These are phyloP conservation scores for Epichloe hybrida DNA, from an alignment of 2,329 filamentous ascomycete genomes.

Conservation along the genomic window DNA sequence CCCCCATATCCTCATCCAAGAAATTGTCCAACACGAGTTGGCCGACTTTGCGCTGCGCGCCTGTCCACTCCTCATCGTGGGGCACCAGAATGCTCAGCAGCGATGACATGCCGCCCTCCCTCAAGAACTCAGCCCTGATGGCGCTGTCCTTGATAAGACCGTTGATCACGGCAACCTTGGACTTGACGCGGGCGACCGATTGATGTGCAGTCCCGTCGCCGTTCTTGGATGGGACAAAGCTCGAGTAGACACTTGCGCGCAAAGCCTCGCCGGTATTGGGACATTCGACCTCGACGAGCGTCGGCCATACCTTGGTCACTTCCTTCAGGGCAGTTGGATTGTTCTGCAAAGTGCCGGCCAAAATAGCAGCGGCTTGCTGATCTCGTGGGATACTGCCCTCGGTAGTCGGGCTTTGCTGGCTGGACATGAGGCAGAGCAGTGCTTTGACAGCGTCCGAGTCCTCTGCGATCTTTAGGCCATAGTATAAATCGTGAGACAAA, in stretches of 20 bases:
- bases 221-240: slow-evolving; percentile 21
- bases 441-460: slow-evolving; percentile 37
- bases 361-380: slow-evolving; percentile 40
- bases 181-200: slow-evolving; percentile 18
- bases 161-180: slow-evolving; percentile 37
- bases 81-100: slow-evolving; percentile 39
- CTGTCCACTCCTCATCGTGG: slow-evolving; percentile 33
- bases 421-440: slow-evolving; percentile 42
- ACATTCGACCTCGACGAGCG: slow-evolving; percentile 27
- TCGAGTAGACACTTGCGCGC: slow-evolving; percentile 26
- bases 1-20: slow-evolving; percentile 51
- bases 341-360: slow-evolving; percentile 48
- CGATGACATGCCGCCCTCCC: slow-evolving; percentile 36
- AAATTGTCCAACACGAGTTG: slow-evolving; percentile 51
- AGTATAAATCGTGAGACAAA: slow-evolving; percentile 56
- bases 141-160: slow-evolving; percentile 40
- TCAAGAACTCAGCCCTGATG: slow-evolving; percentile 43
- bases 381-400: slow-evolving; percentile 24
- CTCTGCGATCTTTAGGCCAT: slow-evolving; percentile 48
- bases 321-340: slow-evolving; percentile 46
- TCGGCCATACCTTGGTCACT: slow-evolving; percentile 34
- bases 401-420: slow-evolving; percentile 13
- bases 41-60: slow-evolving; percentile 39
- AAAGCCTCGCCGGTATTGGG: slow-evolving; percentile 16
- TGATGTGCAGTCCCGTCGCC: slow-evolving; percentile 11